Percentiles rank a stretch among this genome's conserved stretches.
phyloP scores from a whole-genome alignment of 2,329 filamentous ascomycete genomes.

The Blastomyces parvus region DNA sequence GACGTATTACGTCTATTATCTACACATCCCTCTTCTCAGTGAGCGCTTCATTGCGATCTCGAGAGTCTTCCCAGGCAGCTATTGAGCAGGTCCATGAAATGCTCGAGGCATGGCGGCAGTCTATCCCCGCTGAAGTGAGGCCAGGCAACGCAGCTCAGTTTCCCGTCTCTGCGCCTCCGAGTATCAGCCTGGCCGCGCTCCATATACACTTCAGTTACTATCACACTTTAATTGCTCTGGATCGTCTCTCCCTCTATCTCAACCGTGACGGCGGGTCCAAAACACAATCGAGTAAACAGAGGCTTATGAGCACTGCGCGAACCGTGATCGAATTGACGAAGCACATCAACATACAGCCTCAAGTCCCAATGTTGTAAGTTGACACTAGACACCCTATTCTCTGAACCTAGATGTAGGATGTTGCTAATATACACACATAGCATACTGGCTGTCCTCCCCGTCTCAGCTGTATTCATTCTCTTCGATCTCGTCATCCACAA shows the following conservation, averaged over 20 bases:
- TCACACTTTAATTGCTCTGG: not conserved
- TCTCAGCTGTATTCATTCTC: not conserved
- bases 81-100: not conserved
- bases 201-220: conserved; percentile 2
- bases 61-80: not conserved
- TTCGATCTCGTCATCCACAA: not conserved
- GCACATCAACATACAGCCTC: not conserved
- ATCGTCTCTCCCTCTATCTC: not conserved
- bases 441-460: not conserved
- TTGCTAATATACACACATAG: not conserved
- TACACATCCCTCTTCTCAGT: conserved; percentile 1
- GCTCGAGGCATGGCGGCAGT: not conserved
- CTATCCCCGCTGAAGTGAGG: not conserved
- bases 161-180: not conserved
- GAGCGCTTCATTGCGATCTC: conserved; percentile 1
- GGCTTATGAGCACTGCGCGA: not conserved
- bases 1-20: conserved; percentile 3
- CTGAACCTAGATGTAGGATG: not conserved
- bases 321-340: not conserved
- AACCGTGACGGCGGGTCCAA: conserved; percentile 2
- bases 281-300: not conserved
- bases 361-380: not conserved
- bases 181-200: not conserved
- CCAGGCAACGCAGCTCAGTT: not conserved
- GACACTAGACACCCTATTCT: not conserved